These are phyloP conservation scores for Geranium incanum DNA, from an alignment of 441 rosid species.

Conservation along the genomic window DNA sequence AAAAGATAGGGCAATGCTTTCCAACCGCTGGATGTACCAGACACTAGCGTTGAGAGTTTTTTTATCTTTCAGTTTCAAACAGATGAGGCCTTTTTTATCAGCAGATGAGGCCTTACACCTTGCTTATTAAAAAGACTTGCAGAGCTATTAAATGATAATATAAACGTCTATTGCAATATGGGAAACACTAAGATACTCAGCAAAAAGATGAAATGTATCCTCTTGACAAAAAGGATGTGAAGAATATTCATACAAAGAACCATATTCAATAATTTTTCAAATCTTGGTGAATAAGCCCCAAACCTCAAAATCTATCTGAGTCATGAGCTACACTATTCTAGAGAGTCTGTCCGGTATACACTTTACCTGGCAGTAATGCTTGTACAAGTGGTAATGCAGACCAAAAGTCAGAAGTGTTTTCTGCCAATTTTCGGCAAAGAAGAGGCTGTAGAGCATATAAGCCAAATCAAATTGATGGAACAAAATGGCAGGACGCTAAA, in stretches of 20 bases:
- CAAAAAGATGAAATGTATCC: background rate
- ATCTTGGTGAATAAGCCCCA: constrained; percentile 7
- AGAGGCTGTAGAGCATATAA: constrained; percentile 43
- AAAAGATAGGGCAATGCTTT: constrained; percentile 1
- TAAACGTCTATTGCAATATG: background rate
- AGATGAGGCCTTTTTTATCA: too few relatives aligned
- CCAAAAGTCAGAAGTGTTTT: constrained; percentile 55
- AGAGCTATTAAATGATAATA: background rate
- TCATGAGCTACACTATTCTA: constrained; percentile 11
- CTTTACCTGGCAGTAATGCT: constrained; percentile 73
- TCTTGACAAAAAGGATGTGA: background rate
- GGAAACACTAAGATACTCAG: background rate
- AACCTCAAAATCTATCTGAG: constrained; percentile 17
- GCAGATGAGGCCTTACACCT: too few relatives aligned
- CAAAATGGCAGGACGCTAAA: constrained; percentile 18
- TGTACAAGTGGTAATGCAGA: constrained; percentile 73
- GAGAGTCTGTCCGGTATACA: constrained; percentile 15
- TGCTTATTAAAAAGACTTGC: background rate
- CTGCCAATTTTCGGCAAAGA: constrained; percentile 62
- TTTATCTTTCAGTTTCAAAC: background rate
- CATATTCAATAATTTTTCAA: background rate
- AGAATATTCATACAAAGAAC: background rate
- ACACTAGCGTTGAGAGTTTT: background rate
- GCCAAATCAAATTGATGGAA: constrained; percentile 23
- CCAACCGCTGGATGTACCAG: background rate